Conservation (phyloP, 2,329 filamentous ascomycete genomes). For the Scedosporium minutisporum region DNA sequence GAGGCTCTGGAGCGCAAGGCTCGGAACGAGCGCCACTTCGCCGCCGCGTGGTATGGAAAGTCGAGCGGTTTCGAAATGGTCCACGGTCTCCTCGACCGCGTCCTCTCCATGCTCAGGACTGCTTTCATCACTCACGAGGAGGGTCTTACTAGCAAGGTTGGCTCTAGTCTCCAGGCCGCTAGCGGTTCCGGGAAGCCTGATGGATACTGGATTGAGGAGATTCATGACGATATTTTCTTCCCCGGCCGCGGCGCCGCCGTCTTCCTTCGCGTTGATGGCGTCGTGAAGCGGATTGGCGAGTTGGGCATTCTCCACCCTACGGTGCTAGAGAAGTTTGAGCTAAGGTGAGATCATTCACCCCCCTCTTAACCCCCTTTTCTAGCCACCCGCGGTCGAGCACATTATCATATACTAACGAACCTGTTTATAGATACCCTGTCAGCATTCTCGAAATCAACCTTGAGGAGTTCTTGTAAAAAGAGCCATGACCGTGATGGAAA, state of each 20-base stretch:
- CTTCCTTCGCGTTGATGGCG: constrained; percentile 63
- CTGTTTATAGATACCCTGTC: constrained; percentile 65
- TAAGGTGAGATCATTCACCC: constrained; percentile 41
- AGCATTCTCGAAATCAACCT: constrained; percentile 92
- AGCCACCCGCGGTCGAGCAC: constrained; percentile 13
- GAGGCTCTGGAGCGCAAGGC: constrained; percentile 69
- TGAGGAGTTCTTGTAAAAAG: constrained; percentile 70
- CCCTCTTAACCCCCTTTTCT: not conserved
- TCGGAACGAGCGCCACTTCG: constrained; percentile 89
- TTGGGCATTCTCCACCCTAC: constrained; percentile 92
- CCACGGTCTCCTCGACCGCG: constrained; percentile 82
- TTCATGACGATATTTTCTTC: constrained; percentile 88
- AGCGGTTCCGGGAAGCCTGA: constrained; percentile 43
- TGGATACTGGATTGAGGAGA: constrained; percentile 90
- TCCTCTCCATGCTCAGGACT: constrained; percentile 84
- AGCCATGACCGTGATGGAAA: constrained; percentile 7
- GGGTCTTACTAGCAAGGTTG: constrained; percentile 41
- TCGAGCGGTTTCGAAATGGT: constrained; percentile 91
- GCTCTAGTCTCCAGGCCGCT: not conserved
- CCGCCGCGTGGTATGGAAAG: constrained; percentile 93
- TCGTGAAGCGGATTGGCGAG: constrained; percentile 69
- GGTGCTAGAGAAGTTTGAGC: constrained; percentile 86
- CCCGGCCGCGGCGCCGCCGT: constrained; percentile 80
- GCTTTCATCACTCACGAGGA: constrained; percentile 72
- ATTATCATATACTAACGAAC: not conserved